phyloP scores from a whole-genome alignment of 768 basidiomycete genomes.

The Pholiota conissans region DNA sequence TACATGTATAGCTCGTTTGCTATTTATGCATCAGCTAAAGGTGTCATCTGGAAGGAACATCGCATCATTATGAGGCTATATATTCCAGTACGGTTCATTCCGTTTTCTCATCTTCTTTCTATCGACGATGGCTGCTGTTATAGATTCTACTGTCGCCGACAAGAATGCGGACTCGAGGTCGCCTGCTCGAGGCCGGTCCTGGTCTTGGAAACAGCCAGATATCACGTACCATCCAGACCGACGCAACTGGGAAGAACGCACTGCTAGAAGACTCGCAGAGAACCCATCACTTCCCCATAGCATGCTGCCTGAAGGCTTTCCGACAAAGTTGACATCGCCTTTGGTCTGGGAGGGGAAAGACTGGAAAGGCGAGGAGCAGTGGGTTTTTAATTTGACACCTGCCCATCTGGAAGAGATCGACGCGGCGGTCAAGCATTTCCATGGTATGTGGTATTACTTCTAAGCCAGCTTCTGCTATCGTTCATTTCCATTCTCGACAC shows the following conservation, averaged over 20 bases:
- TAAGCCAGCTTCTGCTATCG: too few species aligned
- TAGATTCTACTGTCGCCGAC: not conserved
- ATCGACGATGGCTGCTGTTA: not conserved
- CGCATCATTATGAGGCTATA: not conserved
- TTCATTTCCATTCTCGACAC: too few species aligned
- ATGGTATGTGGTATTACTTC: constrained; percentile 17
- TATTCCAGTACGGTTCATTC: not conserved
- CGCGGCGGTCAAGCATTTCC: constrained; percentile 33
- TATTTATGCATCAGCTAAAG: not conserved
- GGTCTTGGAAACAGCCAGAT: constrained; percentile 30
- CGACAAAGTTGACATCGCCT: constrained; percentile 31
- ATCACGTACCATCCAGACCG: constrained; percentile 39
- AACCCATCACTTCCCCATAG: constrained; percentile 29
- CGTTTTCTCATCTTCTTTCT: not conserved
- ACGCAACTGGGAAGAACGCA: constrained; percentile 38
- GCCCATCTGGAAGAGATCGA: constrained; percentile 37
- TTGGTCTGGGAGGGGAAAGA: constrained; percentile 46
- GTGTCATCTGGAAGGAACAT: not conserved
- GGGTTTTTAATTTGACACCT: constrained; percentile 34
- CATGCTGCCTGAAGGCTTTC: constrained; percentile 36
- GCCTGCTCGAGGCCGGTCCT: too few species aligned
- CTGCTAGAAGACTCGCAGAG: constrained; percentile 32
- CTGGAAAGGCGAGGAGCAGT: constrained; percentile 38
- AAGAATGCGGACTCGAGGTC: not conserved
- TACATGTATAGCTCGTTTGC: too few species aligned